Base-by-base conservation (phyloP, 1,284 basidiomycete species). In the Stereum hirsutum region DNA sequence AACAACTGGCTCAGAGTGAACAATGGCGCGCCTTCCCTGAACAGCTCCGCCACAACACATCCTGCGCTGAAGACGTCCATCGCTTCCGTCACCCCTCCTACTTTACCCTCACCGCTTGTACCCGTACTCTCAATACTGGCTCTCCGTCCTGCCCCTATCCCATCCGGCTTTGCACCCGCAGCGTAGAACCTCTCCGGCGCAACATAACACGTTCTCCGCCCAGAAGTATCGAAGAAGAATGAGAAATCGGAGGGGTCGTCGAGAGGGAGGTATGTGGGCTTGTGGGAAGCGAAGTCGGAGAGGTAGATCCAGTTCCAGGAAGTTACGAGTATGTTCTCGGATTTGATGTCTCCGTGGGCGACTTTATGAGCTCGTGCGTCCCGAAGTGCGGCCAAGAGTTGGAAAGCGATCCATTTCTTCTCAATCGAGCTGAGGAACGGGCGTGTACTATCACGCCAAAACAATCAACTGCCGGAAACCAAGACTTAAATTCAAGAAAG, bases 41-140 rank as follows among this genome's bases (percentile, higher is more conserved):
- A 99, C 47, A 99, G 74, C 63, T 99, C 96, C 1, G 94, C 91
- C 26, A 99, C 79, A 14, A 98, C 94, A 60, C 95, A 99, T 25
- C 96, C 96, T 0, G 82, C 78, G 48, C 92, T 92, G 58, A 99
- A 99, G 41, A 95, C 89, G 59, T 99, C 96, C 96, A 99, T 99
- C 3, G 89, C 75, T 62, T 99, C 93, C 0, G 90, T 93, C 19
- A 99, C 83, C 52, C 75, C 82, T 5, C 82, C 86, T 48, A 94
- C 85, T 53, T 74, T 73, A 4, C 68, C 72, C 26, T 68, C 64
- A 30, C 58, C 52, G 14, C 59, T 57, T 26, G 11, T n/a, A 25
- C 20, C 24, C 8, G 5, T 25, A 3, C 31, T 17, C 23, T 39
- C 37, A 26, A n/a, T 11, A 15, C 21, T 14, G 15, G 12, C 15